A percentile compares a stretch with the other conserved stretches of the same genome.
Conservation (phyloP, 371 early-diverging fungal genomes). For the Apophysomyces sp. region DNA sequence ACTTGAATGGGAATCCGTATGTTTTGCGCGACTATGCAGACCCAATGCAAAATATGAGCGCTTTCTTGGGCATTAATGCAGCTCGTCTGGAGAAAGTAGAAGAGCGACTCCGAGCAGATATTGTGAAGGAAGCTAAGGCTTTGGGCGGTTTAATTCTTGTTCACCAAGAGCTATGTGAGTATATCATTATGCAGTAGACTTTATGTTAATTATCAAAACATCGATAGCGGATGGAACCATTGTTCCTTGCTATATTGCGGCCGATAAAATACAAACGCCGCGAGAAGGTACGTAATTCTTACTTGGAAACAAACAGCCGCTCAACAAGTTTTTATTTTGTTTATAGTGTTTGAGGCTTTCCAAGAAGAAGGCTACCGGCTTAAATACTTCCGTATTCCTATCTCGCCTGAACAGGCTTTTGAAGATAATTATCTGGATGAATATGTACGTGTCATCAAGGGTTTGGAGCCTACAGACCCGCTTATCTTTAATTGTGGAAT, state of each 20-base stretch:
- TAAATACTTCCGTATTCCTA: conserved; percentile 64
- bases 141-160: conserved; percentile 62
- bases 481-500: conserved; percentile 77
- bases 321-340: not conserved
- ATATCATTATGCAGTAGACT: not conserved
- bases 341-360: conserved; percentile 52
- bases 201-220: no score
- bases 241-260: conserved; percentile 66
- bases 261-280: conserved; percentile 64
- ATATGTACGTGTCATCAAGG: conserved; percentile 57
- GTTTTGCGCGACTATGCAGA: conserved; percentile 63
- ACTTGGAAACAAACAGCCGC: not conserved
- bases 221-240: conserved; percentile 51
- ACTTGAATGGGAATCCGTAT: conserved; percentile 65
- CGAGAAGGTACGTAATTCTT: conserved; percentile 42
- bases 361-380: conserved; percentile 46
- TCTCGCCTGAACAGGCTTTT: conserved; percentile 67
- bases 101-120: conserved; percentile 66
- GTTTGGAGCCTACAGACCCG: conserved; percentile 48
- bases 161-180: conserved; percentile 63
- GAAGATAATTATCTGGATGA: conserved; percentile 72
- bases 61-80: conserved; percentile 68
- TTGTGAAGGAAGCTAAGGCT: conserved; percentile 54
- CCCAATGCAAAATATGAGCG: conserved; percentile 65
- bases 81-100: conserved; percentile 70